Evolutionary conservation across 1,284 basidiomycete genomes (phyloP).

Genomic region (Pseudozyma pruni): DNA sequence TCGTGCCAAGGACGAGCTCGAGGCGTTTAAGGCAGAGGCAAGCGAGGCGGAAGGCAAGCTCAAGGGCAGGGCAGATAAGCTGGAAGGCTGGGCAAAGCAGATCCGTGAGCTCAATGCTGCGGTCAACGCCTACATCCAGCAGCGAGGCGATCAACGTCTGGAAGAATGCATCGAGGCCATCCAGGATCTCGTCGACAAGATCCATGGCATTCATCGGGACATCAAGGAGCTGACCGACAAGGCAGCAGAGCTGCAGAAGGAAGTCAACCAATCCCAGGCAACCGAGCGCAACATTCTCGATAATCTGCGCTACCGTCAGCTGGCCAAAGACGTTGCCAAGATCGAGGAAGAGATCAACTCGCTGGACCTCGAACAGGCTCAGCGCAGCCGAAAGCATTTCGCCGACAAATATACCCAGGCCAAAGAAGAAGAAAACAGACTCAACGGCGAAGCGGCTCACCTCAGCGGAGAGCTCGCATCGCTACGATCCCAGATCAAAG

Average conservation of each 20-base stretch:
- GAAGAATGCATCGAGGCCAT: conserved; percentile 51
- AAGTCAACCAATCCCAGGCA: conserved; percentile 67
- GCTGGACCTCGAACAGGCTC: conserved; percentile 56
- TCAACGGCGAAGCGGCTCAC: conserved; percentile 75
- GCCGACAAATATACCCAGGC: conserved; percentile 79
- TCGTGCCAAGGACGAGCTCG: conserved; percentile 75
- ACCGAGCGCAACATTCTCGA: conserved; percentile 77
- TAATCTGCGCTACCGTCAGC: conserved; percentile 82
- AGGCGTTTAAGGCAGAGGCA: conserved; percentile 73
- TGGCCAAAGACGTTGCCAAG: conserved; percentile 76
- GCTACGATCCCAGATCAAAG: conserved; percentile 62
- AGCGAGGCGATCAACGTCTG: conserved; percentile 47
- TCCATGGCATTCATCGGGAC: conserved; percentile 33
- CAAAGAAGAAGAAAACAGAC: conserved; percentile 77
- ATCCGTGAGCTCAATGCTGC: conserved; percentile 40
- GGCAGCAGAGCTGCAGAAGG: conserved; percentile 61
- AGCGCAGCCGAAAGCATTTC: conserved; percentile 75
- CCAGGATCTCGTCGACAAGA: conserved; percentile 58
- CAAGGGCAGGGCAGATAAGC: conserved; percentile 65
- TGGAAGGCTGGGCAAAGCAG: conserved; percentile 53
- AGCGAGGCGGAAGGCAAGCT: conserved; percentile 72
- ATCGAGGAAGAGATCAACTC: conserved; percentile 79
- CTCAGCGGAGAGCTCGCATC: conserved; percentile 61
- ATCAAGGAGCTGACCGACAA: conserved; percentile 50
- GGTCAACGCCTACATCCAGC: conserved; percentile 42